Evolutionary conservation across 208 protist species (phyloP), one percentile per base, ranked within the genome.

Genomic region (Crithidia mellificae): DNA sequence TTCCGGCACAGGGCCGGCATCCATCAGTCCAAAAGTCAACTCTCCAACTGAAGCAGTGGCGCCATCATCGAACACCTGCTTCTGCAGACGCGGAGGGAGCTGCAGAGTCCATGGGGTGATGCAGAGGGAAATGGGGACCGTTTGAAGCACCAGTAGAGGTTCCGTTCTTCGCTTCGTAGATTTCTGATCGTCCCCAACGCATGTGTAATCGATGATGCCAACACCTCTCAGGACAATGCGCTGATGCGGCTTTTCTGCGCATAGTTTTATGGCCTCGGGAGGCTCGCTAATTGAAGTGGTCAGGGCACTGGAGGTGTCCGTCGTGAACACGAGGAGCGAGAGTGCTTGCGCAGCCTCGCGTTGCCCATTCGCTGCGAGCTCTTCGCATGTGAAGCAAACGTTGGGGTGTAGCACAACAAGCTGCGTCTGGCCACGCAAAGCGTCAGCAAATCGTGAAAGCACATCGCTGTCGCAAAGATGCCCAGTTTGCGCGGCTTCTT

Each of bases 1-100:
- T 14, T 68, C 61, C 30, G 69, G 52, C n/a, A 74, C 36, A 8
- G 61, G 24, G 39, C 38, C 58, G 6, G 44, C 43, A 24, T 52
- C 54, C 12, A 36, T 30, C 6, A 15, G 25, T 30, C 58, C 59
- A 53, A 59, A 53, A 20, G 29, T 34, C 5, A 27, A 17, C 29
- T 20, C 57, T 1, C 24, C 32, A 32, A 67, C 30, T 29, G 57
- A 57, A 24, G 57, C 67, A 43, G 57, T 44, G n/a, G 25, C 19
- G 1, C 67, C 67, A 3, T 32, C 14, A 39, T 63, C 27, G 30
- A 49, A 63, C 15, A 72, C 67, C 2, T 59, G 49, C 30, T n/a
- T 25, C 5, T 19, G 30, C 49, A 68, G 30, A 14, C 47, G 62
- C 9, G 41, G 1, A 20, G 50, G 62, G 44, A 68, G 50, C 8